Evolutionary conservation across 495 filamentous ascomycete genomes (phyloP).

Genomic region (Gamarada debralockiae): DNA sequence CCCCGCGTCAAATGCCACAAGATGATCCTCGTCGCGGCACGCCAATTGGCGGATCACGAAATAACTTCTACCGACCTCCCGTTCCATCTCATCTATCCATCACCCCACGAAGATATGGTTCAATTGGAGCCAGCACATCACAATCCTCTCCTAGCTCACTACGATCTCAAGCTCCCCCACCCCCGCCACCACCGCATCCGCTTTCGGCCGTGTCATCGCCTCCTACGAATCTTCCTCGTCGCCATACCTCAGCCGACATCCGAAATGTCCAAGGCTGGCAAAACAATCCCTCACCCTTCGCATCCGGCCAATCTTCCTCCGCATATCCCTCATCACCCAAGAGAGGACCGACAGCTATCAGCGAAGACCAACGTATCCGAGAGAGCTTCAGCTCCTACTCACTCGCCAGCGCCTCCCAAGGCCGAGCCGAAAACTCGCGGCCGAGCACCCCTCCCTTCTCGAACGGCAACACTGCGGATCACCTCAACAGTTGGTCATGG

Average conservation of each 20-base stretch:
- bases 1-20: conserved; percentile 85
- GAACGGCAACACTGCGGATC: conserved; percentile 43
- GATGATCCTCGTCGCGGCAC: conserved; percentile 70
- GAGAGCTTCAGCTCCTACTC: conserved; percentile 83
- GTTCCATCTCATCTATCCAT: conserved; percentile 73
- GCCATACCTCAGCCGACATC: conserved; percentile 96
- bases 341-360: conserved; percentile 46
- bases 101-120: conserved; percentile 78
- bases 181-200: conserved; percentile 68
- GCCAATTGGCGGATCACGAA: conserved; percentile 34
- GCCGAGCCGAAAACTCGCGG: conserved; percentile 54
- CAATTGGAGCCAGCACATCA: conserved; percentile 61
- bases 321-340: conserved; percentile 88
- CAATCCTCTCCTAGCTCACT: conserved; percentile 73
- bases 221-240: conserved; percentile 70
- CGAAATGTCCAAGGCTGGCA: conserved; percentile 81
- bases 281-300: conserved; percentile 66
- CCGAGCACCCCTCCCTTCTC: conserved; percentile 63
- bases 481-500: conserved; percentile 53
- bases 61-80: conserved; percentile 66
- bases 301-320: conserved; percentile 63
- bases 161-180: conserved; percentile 58
- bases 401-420: conserved; percentile 53
- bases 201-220: conserved; percentile 72
- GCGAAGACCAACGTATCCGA: conserved; percentile 74